Base-by-base conservation (phyloP, 192 early-diverging fungal genomes). In the Coemansia biformis region DNA sequence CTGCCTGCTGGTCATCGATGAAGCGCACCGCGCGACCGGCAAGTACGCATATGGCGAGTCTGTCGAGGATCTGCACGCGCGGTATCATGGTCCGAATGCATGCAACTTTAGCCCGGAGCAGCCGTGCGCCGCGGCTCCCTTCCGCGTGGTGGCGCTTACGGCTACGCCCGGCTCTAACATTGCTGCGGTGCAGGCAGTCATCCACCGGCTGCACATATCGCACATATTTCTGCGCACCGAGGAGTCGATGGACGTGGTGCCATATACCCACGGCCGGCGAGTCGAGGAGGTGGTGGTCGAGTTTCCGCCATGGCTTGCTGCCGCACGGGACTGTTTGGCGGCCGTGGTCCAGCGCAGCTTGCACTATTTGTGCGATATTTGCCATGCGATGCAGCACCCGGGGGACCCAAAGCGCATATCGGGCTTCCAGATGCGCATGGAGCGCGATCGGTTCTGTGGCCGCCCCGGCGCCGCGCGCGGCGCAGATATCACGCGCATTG, bases 11-110 rank as follows among this genome's bases (percentile, higher is more conserved):
- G 90, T 96, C 8, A 70, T 94, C 6, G 93, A 96, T 43, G 93
- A 96, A 56, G 93, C 93, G 0, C 93, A 96, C 60, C 68, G 85
- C 8, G 89, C 91, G 5, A 86, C 82, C 1, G 93, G 93, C 7
- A 78, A 83, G 11, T 86, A 93, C 44, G 83, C 93, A 0, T 94
- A 91, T 46, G 76, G 81, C 15, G 81, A 86, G 39, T 86, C 86
- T 8, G 62, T 96, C 4, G 58, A 79, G 2, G 58, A 60, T 11
- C 52, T 96, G 18, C 53, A 78, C 36, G 42, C 36, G 36, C 46
- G 63, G 3, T 54, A 67, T 41, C 51, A 63, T 39, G 59, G 59
- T 1, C 33, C 28, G 10, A 48, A 53, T 18, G 19, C 57, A 2
- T 34, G 49, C 3, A 32, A 11, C 15, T 48, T 18, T 35, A 45